Conservation (phyloP, 176 grass and related monocot genomes). For the Bonia amplexicaulis region DNA sequence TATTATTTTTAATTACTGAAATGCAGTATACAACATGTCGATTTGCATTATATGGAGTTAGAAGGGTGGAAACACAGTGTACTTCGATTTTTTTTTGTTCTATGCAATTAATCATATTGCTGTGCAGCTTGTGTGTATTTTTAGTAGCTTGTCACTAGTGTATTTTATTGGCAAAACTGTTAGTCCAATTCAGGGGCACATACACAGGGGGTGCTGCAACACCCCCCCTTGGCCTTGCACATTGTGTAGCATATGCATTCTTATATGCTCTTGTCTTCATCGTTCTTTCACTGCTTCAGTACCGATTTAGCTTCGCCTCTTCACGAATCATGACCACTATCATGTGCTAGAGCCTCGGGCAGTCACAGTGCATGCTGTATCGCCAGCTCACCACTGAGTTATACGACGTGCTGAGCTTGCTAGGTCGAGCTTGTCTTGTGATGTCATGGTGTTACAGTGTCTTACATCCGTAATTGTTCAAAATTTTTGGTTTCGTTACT, state of each 20-base stretch:
- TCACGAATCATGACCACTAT: background rate
- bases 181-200: background rate
- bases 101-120: background rate
- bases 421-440: background rate
- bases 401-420: background rate
- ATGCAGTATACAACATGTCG: too few relatives aligned
- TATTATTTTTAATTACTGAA: too few relatives aligned
- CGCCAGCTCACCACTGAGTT: background rate
- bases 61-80: background rate
- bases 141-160: background rate
- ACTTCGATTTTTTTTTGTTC: background rate
- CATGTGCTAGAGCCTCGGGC: background rate
- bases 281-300: background rate
- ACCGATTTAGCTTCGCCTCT: background rate
- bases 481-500: background rate
- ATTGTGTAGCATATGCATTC: background rate
- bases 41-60: too few relatives aligned
- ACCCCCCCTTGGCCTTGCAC: background rate
- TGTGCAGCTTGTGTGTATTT: background rate
- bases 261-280: background rate
- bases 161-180: background rate
- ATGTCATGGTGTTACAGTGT: background rate
- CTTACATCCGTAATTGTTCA: background rate
- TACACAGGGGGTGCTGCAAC: background rate
- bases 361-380: background rate